These are phyloP conservation scores for Sclerotinia nivalis DNA, from an alignment of 2,329 filamentous ascomycete genomes.

Conservation along the genomic window DNA sequence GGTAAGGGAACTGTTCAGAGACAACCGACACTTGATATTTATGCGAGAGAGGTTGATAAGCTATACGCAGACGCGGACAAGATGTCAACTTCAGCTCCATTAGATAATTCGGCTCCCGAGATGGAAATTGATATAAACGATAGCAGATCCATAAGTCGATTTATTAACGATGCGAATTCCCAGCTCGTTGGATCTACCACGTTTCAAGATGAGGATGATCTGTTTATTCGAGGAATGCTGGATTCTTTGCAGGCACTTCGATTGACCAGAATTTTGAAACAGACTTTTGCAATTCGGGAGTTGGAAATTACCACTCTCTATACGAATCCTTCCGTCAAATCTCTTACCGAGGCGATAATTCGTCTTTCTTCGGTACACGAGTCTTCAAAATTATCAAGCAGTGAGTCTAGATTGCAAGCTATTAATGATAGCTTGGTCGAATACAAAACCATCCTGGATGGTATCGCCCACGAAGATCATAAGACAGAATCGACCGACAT, in stretches of 20 bases:
- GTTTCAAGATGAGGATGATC: background rate
- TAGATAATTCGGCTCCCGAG: background rate
- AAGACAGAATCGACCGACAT: background rate
- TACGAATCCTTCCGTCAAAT: background rate
- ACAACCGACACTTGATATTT: constrained; percentile 35
- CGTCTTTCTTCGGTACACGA: background rate
- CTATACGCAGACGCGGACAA: background rate
- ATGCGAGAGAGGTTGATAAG: constrained; percentile 36
- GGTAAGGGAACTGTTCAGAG: constrained; percentile 44
- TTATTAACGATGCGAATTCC: background rate
- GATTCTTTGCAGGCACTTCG: constrained; percentile 5
- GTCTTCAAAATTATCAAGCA: background rate
- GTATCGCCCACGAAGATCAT: background rate
- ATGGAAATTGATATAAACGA: background rate
- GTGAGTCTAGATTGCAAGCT: background rate
- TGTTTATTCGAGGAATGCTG: background rate
- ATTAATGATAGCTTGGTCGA: background rate
- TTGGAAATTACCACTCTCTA: background rate
- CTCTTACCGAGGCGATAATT: background rate
- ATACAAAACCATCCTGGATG: background rate
- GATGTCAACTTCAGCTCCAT: background rate
- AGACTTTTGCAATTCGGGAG: background rate
- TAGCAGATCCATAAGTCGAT: background rate
- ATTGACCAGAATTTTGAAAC: background rate
- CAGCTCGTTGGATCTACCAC: background rate